Percentiles rank a stretch among this genome's conserved stretches.
Evolutionary conservation across 305 asterid genomes (phyloP).

Genomic region (Andrographis paniculata): DNA sequence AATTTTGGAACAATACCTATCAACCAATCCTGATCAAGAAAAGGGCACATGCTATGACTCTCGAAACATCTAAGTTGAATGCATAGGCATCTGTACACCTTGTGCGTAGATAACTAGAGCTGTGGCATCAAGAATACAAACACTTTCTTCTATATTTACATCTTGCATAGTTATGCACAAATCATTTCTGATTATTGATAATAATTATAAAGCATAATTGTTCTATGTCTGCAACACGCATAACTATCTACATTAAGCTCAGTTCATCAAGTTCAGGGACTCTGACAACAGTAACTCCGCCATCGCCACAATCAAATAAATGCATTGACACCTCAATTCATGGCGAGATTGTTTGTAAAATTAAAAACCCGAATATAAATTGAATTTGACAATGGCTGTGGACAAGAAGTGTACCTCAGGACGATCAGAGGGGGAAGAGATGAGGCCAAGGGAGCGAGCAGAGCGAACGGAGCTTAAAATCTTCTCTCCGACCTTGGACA

Average conservation of each 20-base stretch:
- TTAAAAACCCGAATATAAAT: not conserved
- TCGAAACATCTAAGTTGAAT: constrained; percentile 7
- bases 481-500: constrained; percentile 96
- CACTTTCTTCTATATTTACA: too few relatives aligned
- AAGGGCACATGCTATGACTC: not conserved
- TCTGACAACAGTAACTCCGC: constrained; percentile 13
- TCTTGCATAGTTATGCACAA: too few relatives aligned
- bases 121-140: too few relatives aligned
- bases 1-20: not conserved
- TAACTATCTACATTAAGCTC: too few relatives aligned
- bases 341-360: constrained; percentile 5
- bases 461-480: constrained; percentile 97
- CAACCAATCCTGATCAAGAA: constrained; percentile 6
- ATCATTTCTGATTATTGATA: too few relatives aligned
- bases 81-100: not conserved
- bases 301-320: constrained; percentile 11
- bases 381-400: constrained; percentile 3
- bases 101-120: constrained; percentile 5
- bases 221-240: too few relatives aligned
- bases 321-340: constrained; percentile 11
- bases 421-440: constrained; percentile 69
- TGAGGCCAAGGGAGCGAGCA: constrained; percentile 92
- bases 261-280: constrained; percentile 13
- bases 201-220: too few relatives aligned
- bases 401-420: constrained; percentile 59